Percentiles rank a stretch among this genome's conserved stretches.
phyloP scores from a whole-genome alignment of 805 yeast genomes.

The Starmera amethionina region DNA sequence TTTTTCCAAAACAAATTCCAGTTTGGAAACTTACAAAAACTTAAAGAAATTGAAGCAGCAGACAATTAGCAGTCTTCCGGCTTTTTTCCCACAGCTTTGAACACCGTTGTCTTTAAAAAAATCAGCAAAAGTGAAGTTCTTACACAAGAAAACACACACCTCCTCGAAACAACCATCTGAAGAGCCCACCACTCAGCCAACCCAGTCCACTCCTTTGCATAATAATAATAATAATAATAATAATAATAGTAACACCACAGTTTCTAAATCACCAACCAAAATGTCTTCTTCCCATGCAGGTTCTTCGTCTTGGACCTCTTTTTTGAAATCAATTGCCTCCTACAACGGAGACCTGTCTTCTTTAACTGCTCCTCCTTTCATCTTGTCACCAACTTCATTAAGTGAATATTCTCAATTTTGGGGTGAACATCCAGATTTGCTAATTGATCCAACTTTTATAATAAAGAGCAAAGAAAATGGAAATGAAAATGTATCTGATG shows the following conservation, averaged over 20 bases:
- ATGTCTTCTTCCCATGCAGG: conserved; percentile 22
- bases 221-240: background rate
- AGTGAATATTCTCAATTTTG: conserved; percentile 92
- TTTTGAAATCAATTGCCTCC: conserved; percentile 81
- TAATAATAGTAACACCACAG: background rate
- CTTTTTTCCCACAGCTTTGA: too few species aligned
- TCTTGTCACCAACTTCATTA: conserved; percentile 80
- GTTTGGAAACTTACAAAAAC: too few species aligned
- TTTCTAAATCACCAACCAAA: background rate
- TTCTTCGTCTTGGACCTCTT: conserved; percentile 78
- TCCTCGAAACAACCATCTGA: too few species aligned
- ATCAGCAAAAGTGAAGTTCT: conserved; percentile 14
- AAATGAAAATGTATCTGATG: conserved; percentile 27
- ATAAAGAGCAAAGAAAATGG: conserved; percentile 20
- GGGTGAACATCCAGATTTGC: conserved; percentile 85
- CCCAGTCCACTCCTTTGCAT: background rate
- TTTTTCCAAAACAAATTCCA: too few species aligned
- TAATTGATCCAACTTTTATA: conserved; percentile 59
- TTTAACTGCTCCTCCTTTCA: conserved; percentile 95
- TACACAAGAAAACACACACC: background rate
- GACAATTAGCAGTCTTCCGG: too few species aligned
- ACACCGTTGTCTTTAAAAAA: too few species aligned
- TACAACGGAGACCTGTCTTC: conserved; percentile 91
- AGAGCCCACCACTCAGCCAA: too few species aligned
- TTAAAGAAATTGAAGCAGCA: too few species aligned